Conservation (phyloP, 1,139 yeast species). For the Sugiyamaella paludigena region DNA sequence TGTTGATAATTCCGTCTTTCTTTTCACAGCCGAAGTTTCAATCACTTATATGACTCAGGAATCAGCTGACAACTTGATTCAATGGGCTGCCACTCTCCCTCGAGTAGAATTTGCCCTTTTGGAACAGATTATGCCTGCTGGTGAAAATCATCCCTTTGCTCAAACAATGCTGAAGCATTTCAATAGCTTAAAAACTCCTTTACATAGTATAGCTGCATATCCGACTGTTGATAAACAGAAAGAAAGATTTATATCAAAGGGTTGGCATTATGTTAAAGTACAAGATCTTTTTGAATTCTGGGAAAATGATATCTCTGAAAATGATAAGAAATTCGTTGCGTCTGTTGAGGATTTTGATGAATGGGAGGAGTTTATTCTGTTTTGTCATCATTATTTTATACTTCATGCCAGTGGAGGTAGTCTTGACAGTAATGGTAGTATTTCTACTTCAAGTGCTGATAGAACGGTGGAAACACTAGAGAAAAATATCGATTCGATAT, state of each 20-base stretch:
- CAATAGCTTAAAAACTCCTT: constrained; percentile 62
- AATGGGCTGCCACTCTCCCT: constrained; percentile 47
- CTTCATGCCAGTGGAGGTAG: constrained; percentile 56
- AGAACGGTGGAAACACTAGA: too few species aligned
- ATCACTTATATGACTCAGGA: constrained; percentile 73
- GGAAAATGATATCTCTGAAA: constrained; percentile 44
- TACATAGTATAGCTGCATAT: constrained; percentile 63
- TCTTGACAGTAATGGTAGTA: too few species aligned
- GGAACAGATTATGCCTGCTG: constrained; percentile 72
- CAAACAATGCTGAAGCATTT: constrained; percentile 75
- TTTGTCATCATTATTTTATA: constrained; percentile 73
- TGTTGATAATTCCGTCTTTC: constrained; percentile 42
- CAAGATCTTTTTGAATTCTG: constrained; percentile 60
- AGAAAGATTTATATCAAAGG: constrained; percentile 48
- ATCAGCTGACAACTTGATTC: constrained; percentile 64
- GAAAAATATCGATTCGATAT: constrained; percentile 5
- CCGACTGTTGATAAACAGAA: constrained; percentile 52
- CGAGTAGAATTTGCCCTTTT: constrained; percentile 62
- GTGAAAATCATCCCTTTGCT: constrained; percentile 63
- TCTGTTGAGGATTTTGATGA: constrained; percentile 73
- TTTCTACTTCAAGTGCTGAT: too few species aligned
- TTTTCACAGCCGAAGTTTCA: constrained; percentile 80
- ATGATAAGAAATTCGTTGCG: constrained; percentile 46
- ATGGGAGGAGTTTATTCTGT: constrained; percentile 75
- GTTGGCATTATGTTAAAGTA: constrained; percentile 52